These are phyloP conservation scores for Fraxinus anomala DNA, from an alignment of 257 asterid species.

Conservation along the genomic window DNA sequence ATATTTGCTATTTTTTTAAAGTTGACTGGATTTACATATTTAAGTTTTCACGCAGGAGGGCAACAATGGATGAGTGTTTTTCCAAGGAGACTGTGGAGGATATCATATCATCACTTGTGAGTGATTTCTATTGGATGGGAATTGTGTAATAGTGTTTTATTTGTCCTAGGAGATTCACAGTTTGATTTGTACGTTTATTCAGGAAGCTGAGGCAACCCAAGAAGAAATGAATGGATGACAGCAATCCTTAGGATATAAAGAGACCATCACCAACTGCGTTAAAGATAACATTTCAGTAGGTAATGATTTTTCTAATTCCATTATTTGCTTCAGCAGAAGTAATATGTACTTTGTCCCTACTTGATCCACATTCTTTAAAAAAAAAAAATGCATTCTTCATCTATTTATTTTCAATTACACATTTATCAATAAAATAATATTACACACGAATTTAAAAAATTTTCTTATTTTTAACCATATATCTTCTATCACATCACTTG, in stretches of 20 bases:
- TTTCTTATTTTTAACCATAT: too few species aligned
- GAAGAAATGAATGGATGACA: constrained; percentile 80
- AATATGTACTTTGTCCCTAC: background rate
- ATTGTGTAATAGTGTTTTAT: background rate
- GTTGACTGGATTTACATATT: constrained; percentile 16
- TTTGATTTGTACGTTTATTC: constrained; percentile 23
- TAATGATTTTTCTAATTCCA: constrained; percentile 33
- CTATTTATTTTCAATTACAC: too few species aligned
- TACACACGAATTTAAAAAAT: too few species aligned
- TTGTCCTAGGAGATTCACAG: background rate
- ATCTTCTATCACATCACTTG: too few species aligned
- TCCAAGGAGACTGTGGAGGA: constrained; percentile 81
- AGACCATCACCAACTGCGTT: constrained; percentile 84
- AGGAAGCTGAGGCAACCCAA: constrained; percentile 86
- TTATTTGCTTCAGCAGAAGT: constrained; percentile 9
- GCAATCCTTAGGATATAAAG: constrained; percentile 67
- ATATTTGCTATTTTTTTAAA: constrained; percentile 5
- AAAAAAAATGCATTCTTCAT: too few species aligned
- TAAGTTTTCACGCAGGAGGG: constrained; percentile 50
- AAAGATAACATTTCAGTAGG: constrained; percentile 81
- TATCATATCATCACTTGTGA: constrained; percentile 68
- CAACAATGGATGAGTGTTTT: constrained; percentile 67
- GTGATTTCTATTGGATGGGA: constrained; percentile 29
- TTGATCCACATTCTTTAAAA: too few species aligned
- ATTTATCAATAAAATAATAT: too few species aligned